Evolutionary conservation across 2,329 filamentous ascomycete species (phyloP).

Genomic region (Penicillium thymicola): DNA sequence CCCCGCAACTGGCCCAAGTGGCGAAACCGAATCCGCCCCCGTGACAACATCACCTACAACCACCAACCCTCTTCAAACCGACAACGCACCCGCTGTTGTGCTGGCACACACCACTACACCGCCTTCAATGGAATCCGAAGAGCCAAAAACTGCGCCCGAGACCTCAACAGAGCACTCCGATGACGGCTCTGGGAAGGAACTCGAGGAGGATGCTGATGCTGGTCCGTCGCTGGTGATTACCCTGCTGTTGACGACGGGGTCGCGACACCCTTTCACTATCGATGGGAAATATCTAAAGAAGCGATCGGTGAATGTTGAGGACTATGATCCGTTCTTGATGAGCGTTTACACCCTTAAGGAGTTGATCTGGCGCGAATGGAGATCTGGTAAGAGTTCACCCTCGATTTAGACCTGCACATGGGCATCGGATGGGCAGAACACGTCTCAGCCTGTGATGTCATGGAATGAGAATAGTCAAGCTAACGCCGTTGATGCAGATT

Average conservation of each 20-base stretch:
- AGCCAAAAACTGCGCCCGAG: slow-evolving; percentile 24
- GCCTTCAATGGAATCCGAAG: slow-evolving; percentile 21
- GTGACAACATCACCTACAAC: slow-evolving; percentile 16
- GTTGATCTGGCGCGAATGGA: slow-evolving; percentile 88
- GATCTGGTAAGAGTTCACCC: slow-evolving; percentile 54
- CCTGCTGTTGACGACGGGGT: slow-evolving; percentile 75
- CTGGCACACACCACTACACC: slow-evolving; percentile 12
- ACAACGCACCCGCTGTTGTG: slow-evolving; percentile 11
- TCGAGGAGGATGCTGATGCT: slow-evolving; percentile 36
- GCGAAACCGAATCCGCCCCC: slow-evolving; percentile 20
- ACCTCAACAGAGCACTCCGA: slow-evolving; percentile 24
- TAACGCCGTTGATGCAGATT: slow-evolving; percentile 52
- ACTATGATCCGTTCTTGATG: slow-evolving; percentile 79
- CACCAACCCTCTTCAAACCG: slow-evolving; percentile 10
- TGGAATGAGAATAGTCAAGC: neutral
- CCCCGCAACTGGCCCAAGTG: slow-evolving; percentile 19
- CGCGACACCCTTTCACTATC: slow-evolving; percentile 84
- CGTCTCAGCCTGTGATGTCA: neutral
- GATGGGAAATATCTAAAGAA: slow-evolving; percentile 81
- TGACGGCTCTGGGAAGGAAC: slow-evolving; percentile 34
- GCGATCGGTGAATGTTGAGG: slow-evolving; percentile 72
- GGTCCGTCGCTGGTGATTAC: slow-evolving; percentile 59
- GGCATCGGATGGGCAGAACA: neutral
- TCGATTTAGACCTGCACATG: neutral
- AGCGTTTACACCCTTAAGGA: slow-evolving; percentile 94